Evolutionary conservation across 768 basidiomycete genomes (phyloP).

Genomic region (Pholiota microspora): DNA sequence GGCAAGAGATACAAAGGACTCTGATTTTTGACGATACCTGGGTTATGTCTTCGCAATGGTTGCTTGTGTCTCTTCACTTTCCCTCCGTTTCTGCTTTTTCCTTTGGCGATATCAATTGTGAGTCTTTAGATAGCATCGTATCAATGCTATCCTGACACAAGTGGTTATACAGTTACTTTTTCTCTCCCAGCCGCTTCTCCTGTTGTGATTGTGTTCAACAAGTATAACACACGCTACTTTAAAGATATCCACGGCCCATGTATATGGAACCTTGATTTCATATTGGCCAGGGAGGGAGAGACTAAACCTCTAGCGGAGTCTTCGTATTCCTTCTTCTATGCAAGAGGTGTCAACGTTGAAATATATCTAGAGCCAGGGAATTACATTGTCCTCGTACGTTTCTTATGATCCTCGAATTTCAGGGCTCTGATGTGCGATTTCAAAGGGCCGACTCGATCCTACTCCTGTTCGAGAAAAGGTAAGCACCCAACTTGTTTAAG

Average conservation of each 20-base stretch:
- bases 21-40: slow-evolving; percentile 47
- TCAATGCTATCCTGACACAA: neutral
- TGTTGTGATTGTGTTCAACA: slow-evolving; percentile 51
- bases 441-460: slow-evolving; percentile 26
- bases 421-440: no score
- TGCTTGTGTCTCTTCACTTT: slow-evolving; percentile 40
- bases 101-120: slow-evolving; percentile 55
- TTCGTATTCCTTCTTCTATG: slow-evolving; percentile 31
- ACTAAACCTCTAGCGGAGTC: slow-evolving; percentile 36
- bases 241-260: slow-evolving; percentile 41
- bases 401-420: neutral
- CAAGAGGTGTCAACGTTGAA: slow-evolving; percentile 42
- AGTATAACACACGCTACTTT: slow-evolving; percentile 50
- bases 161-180: slow-evolving; percentile 40
- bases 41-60: slow-evolving; percentile 49
- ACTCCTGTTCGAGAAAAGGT: slow-evolving; percentile 23
- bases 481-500: neutral
- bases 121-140: slow-evolving; percentile 15
- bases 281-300: slow-evolving; percentile 46
- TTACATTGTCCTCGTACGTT: slow-evolving; percentile 40
- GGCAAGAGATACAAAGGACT: slow-evolving; percentile 40
- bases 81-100: slow-evolving; percentile 42
- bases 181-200: slow-evolving; percentile 35
- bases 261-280: slow-evolving; percentile 49
- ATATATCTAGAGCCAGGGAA: slow-evolving; percentile 38